Conservation (phyloP, 495 filamentous ascomycete genomes). For the Eremomyces bilateralis region DNA sequence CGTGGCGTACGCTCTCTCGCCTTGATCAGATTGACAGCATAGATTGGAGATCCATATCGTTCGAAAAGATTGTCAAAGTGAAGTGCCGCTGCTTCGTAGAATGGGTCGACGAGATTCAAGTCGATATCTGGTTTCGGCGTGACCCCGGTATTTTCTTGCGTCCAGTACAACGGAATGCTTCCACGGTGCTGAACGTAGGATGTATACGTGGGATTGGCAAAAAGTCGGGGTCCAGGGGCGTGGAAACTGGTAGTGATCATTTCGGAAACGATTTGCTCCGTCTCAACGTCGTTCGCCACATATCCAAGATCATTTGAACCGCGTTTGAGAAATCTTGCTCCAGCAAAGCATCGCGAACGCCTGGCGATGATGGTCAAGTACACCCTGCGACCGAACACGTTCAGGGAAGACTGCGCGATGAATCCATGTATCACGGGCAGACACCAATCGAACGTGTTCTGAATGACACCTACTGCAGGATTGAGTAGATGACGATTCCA, state of each 20-base stretch:
- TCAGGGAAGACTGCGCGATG: slow-evolving; percentile 45
- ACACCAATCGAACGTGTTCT: slow-evolving; percentile 84
- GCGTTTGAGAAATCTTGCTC: slow-evolving; percentile 82
- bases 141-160: slow-evolving; percentile 87
- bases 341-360: slow-evolving; percentile 81
- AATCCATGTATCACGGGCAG: slow-evolving; percentile 90
- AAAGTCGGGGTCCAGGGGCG: slow-evolving; percentile 65
- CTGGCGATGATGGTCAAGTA: slow-evolving; percentile 89
- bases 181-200: slow-evolving; percentile 94
- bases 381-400: slow-evolving; percentile 41
- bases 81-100: slow-evolving; percentile 84
- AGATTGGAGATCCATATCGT: slow-evolving; percentile 78
- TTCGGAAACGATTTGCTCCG: slow-evolving; percentile 94
- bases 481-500: slow-evolving; percentile 85
- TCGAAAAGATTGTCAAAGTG: slow-evolving; percentile 95
- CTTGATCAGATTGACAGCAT: slow-evolving; percentile 87
- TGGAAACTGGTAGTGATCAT: slow-evolving; percentile 88
- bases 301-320: slow-evolving; percentile 91
- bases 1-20: slow-evolving; percentile 71
- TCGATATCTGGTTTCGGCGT: slow-evolving; percentile 92
- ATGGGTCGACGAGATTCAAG: slow-evolving; percentile 81
- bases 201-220: slow-evolving; percentile 75
- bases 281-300: slow-evolving; percentile 98
- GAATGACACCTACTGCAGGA: slow-evolving; percentile 47
- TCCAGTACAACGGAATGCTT: slow-evolving; percentile 94